Evolutionary conservation across 164 flowering plant species (phyloP).

Genomic region (Chimonanthus salicifolius): DNA sequence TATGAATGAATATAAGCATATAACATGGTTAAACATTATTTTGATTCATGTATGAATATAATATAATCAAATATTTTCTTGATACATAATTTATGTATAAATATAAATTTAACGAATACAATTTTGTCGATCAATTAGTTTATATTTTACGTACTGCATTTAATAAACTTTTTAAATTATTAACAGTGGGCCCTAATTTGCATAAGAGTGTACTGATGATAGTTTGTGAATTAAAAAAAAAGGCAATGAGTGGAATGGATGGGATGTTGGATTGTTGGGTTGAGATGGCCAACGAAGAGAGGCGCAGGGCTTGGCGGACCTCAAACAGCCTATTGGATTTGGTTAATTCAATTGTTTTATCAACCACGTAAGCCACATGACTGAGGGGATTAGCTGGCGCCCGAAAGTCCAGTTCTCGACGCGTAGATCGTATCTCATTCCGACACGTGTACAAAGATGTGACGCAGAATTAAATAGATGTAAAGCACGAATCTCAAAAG

Average conservation of each 20-base stretch:
- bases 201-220: too few relatives aligned
- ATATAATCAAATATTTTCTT: too few relatives aligned
- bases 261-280: neutral
- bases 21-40: too few relatives aligned
- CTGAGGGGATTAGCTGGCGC: slow-evolving; percentile 7
- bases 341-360: neutral
- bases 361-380: slow-evolving; percentile 14
- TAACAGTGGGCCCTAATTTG: too few relatives aligned
- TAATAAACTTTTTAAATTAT: too few relatives aligned
- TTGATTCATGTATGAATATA: too few relatives aligned
- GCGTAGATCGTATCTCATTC: neutral
- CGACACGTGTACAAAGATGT: slow-evolving; percentile 1
- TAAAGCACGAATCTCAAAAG: slow-evolving; percentile 29
- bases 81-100: too few relatives aligned
- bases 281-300: neutral
- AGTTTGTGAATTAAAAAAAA: too few relatives aligned
- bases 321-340: neutral
- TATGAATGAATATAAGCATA: too few relatives aligned
- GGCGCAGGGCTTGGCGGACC: slow-evolving; percentile 2
- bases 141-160: too few relatives aligned
- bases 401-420: neutral
- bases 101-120: too few relatives aligned
- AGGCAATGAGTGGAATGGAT: neutral
- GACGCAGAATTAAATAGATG: slow-evolving; percentile 18
- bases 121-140: too few relatives aligned